Evolutionary conservation across 2,329 filamentous ascomycete genomes (phyloP), one percentile per base, ranked within the genome.

Genomic region (Sporothrix mexicana): DNA sequence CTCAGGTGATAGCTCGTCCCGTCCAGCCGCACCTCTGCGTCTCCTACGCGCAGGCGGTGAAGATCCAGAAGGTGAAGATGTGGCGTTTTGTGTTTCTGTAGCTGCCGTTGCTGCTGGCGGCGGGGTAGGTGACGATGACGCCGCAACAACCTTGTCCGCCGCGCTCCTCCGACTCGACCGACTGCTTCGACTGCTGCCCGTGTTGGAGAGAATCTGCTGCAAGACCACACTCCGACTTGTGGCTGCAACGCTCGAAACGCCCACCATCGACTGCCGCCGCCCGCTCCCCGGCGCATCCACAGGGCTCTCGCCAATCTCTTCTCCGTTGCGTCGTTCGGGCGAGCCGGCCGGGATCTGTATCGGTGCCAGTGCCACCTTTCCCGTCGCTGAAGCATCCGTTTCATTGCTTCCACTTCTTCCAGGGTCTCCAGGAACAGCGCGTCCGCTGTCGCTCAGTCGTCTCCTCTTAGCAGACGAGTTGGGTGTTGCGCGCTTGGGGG

Each of bases 201-300:
- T 77, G 10, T 72, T 72, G 78, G 77, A 76, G 0, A 86, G 71
- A 0, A 82, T 79, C 70, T 82, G 79, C 61, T 85, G 83, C 17
- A 88, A 77, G n/a, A 82, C 81, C 0, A 75, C 73, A 0, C 76
- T 77, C 2, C 77, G 76, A 1, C 80, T 81, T 8, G 83, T 73
- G 1, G 80, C 80, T 0, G 80, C 80, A 0, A 79, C 80, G 47
- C 78, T 80, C 8, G 80, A 77, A 15, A 78, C 79, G 15, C 7
- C 66, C 9, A 9, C 17, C 15, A 86, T 77, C 3, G 78, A 81
- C 36, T 84, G 82, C 67, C 87, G 80, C 9, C 83, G 83, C 0
- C 87, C 88, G 75, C 87, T 89, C 2, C 88, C 88, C 0, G 88
- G 88, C 15, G 87, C 87, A 75, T 86, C 79, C 9, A 76, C 80